Evolutionary conservation across 306 rosid genomes (phyloP).

Genomic region (Prunus salicina): DNA sequence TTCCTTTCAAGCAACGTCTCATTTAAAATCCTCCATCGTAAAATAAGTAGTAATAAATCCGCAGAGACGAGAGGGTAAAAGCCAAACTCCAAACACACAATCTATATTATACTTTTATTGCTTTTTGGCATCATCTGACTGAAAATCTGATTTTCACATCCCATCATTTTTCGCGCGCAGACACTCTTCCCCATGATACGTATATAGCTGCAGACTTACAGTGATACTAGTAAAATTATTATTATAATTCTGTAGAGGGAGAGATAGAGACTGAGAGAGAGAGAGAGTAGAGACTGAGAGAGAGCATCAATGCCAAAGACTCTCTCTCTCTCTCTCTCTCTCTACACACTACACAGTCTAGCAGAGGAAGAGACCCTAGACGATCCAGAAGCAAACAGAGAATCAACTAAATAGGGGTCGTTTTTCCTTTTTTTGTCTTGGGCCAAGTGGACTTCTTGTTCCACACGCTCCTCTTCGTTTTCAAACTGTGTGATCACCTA

Average conservation of each 20-base stretch:
- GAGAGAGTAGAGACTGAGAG: neutral
- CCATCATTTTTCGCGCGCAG: constrained; percentile 27
- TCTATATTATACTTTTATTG: neutral
- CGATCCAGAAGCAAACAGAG: constrained; percentile 1
- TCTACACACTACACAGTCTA: neutral
- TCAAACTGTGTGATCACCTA: neutral
- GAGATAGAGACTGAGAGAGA: neutral
- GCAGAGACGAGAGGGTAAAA: neutral
- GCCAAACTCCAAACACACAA: neutral
- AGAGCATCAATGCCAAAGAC: neutral
- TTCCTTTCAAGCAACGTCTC: constrained; percentile 56
- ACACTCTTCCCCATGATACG: constrained; percentile 37
- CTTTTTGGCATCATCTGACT: constrained; percentile 11
- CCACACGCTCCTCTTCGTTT: constrained; percentile 9
- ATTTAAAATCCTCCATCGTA: constrained; percentile 7
- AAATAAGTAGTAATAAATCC: neutral
- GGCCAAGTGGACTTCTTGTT: constrained; percentile 12
- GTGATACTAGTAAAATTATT: constrained; percentile 6
- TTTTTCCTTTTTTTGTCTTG: constrained; percentile 21
- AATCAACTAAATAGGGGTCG: constrained; percentile 19
- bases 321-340: neutral
- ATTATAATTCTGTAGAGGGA: neutral
- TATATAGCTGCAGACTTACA: constrained; percentile 10
- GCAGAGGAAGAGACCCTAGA: neutral
- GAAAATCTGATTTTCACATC: constrained; percentile 34